Evolutionary conservation across 164 flowering plant species (phyloP), one percentile per base, ranked within the genome.

Genomic region (Tetrastigma voinierianum): DNA sequence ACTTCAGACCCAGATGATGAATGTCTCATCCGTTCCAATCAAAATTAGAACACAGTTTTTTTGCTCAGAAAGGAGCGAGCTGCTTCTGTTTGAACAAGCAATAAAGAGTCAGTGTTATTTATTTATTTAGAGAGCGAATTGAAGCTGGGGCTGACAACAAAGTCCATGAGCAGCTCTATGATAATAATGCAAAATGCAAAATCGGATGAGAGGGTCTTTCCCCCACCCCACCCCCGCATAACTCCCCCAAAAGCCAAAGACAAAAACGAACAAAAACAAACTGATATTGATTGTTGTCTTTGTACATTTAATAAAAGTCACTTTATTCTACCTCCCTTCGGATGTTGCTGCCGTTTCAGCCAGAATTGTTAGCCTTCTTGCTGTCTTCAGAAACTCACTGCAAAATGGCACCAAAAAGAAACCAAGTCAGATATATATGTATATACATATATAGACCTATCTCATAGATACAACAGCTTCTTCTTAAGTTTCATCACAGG

Each of bases 341-440:
- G 51, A 64, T 77, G 62, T 73, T 68, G 25, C 69, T 69, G 71
- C 70, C 46, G 74, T 65, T 51, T 74, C 78, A 9, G 60, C 47
- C 18, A 72, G 70, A 64, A 78, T 67, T 11, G 72, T 75, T 59
- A 76, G 67, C 57, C 73, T 79, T 59, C 68, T 73, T 13, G 71
- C 82, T 25, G 56, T 73, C 73, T 72, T 76, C 75, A 73, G 20
- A 46, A 79, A 76, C 46, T 67, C 75, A 46, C 79, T 73, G 75
- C 66, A 47, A 64, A 32, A 3, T 12, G 52, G n/a, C 2, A 7
- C 49, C 23, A 25, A n/a, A 44, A 18, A 25, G 21, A 67, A 1
- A 17, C 1, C 1, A 52, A 13, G 20, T 40, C 14, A 14, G 2
- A 44, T n/a, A n/a, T n/a, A n/a, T n/a, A n/a, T n/a, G n/a, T n/a